Conservation (phyloP, 129 eudicot genomes). For the Centaurea solstitialis region DNA sequence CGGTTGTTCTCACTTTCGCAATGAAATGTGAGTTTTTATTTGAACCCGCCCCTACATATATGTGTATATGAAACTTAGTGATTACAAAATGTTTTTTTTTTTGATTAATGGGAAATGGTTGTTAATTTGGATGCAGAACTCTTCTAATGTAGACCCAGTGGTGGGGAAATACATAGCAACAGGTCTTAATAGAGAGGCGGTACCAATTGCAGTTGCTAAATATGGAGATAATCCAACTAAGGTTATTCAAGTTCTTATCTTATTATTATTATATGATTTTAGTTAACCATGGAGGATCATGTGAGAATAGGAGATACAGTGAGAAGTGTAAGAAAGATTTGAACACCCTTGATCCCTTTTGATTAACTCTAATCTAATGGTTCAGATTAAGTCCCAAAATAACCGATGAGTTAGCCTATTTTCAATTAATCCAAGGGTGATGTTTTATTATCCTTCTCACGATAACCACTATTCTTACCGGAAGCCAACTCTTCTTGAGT, state of each 20-base stretch:
- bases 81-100: neutral
- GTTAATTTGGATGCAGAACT: neutral
- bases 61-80: neutral
- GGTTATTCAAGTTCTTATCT: slow-evolving; percentile 25
- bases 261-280: neutral
- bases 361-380: too few species aligned
- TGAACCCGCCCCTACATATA: too few species aligned
- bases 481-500: neutral
- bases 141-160: slow-evolving; percentile 49
- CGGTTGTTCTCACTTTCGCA: too few species aligned
- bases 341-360: too few species aligned
- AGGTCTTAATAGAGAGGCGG: slow-evolving; percentile 86
- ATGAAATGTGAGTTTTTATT: too few species aligned
- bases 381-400: too few species aligned
- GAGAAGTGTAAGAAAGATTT: too few species aligned
- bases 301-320: too few species aligned
- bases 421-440: too few species aligned
- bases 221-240: slow-evolving; percentile 91
- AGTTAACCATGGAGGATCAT: neutral
- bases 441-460: too few species aligned
- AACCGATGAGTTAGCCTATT: too few species aligned
- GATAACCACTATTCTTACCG: too few species aligned
- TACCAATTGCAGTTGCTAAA: slow-evolving; percentile 85
- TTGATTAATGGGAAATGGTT: neutral
- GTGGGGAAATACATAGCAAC: slow-evolving; percentile 71